Evolutionary conservation across 2,329 filamentous ascomycete genomes (phyloP).

Genomic region (Neoarthrinium moseri): DNA sequence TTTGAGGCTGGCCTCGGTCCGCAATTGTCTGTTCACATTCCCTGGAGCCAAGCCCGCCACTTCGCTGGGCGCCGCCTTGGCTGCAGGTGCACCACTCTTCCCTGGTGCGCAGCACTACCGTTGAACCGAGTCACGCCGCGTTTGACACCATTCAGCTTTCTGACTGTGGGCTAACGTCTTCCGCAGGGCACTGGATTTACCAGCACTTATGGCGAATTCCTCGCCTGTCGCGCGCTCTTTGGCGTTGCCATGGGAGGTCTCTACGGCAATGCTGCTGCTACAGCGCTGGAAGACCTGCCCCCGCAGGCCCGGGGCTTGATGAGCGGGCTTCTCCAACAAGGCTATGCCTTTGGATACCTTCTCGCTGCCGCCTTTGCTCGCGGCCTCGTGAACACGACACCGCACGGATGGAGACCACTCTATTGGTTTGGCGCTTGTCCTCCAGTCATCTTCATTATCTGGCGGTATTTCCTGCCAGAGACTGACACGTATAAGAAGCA

Average conservation of each 20-base stretch:
- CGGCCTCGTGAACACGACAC: slow-evolving; percentile 72
- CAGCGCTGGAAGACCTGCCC: slow-evolving; percentile 74
- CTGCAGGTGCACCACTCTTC: slow-evolving; percentile 17
- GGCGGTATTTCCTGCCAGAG: slow-evolving; percentile 76
- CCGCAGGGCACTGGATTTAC: slow-evolving; percentile 64
- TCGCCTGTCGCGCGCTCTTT: slow-evolving; percentile 73
- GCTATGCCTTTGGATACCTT: slow-evolving; percentile 67
- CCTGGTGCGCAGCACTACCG: too few species aligned
- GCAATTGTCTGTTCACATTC: neutral
- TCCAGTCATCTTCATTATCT: slow-evolving; percentile 76
- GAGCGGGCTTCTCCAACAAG: slow-evolving; percentile 74
- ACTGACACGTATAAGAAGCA: slow-evolving; percentile 71
- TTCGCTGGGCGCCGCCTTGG: slow-evolving; percentile 26
- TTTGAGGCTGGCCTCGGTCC: neutral
- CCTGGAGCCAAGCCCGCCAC: slow-evolving; percentile 16
- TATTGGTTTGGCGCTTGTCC: slow-evolving; percentile 88
- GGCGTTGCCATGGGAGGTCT: slow-evolving; percentile 81
- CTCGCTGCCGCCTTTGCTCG: slow-evolving; percentile 57
- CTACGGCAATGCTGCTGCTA: slow-evolving; percentile 76
- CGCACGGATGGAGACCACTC: slow-evolving; percentile 78
- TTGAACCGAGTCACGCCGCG: too few species aligned
- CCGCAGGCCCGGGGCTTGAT: slow-evolving; percentile 68
- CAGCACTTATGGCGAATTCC: slow-evolving; percentile 66
- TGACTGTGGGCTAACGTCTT: too few species aligned
- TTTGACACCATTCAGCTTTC: too few species aligned